These are phyloP conservation scores for Sphaerulina populicola DNA, from an alignment of 2,329 filamentous ascomycete species.

Conservation along the genomic window DNA sequence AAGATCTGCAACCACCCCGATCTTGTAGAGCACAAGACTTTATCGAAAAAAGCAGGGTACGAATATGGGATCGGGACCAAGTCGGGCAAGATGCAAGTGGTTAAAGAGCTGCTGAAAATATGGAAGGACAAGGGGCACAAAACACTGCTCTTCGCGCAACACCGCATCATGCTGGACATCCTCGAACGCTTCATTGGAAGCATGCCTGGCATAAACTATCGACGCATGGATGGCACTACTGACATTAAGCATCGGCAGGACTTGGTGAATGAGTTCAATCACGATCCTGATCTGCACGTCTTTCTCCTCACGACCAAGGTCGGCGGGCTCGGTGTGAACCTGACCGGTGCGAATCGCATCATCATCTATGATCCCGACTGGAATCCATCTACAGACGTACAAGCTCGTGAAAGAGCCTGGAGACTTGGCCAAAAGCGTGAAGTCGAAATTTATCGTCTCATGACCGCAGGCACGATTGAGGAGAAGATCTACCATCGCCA, in stretches of 20 bases:
- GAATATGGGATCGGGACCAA: slow-evolving; percentile 69
- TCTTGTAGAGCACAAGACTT: slow-evolving; percentile 59
- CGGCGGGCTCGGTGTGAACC: slow-evolving; percentile 83
- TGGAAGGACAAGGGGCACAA: slow-evolving; percentile 94
- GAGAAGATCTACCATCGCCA: slow-evolving; percentile 99
- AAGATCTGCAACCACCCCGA: slow-evolving; percentile 99
- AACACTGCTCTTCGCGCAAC: slow-evolving; percentile 84
- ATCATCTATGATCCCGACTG: slow-evolving; percentile 99
- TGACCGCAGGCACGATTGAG: slow-evolving; percentile 95
- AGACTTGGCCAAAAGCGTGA: slow-evolving; percentile 88
- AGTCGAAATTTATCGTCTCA: slow-evolving; percentile 93
- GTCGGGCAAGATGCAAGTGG: slow-evolving; percentile 93
- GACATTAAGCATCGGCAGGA: slow-evolving; percentile 79
- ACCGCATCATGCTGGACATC: slow-evolving; percentile 91
- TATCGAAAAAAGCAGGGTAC: slow-evolving; percentile 55
- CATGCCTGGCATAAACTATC: slow-evolving; percentile 62
- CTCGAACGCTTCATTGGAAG: slow-evolving; percentile 69
- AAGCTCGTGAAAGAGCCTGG: slow-evolving; percentile 93
- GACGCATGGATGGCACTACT: slow-evolving; percentile 90
- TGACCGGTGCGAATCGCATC: slow-evolving; percentile 89
- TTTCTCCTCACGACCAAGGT: slow-evolving; percentile 95
- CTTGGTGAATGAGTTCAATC: slow-evolving; percentile 90
- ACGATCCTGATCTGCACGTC: slow-evolving; percentile 66
- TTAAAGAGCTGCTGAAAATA: slow-evolving; percentile 74
- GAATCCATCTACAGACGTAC: slow-evolving; percentile 94